A percentile compares a stretch with the other conserved stretches of the same genome.
These are phyloP conservation scores for Cyberlindnera amylophila DNA, from an alignment of 805 yeast species.

Conservation along the genomic window DNA sequence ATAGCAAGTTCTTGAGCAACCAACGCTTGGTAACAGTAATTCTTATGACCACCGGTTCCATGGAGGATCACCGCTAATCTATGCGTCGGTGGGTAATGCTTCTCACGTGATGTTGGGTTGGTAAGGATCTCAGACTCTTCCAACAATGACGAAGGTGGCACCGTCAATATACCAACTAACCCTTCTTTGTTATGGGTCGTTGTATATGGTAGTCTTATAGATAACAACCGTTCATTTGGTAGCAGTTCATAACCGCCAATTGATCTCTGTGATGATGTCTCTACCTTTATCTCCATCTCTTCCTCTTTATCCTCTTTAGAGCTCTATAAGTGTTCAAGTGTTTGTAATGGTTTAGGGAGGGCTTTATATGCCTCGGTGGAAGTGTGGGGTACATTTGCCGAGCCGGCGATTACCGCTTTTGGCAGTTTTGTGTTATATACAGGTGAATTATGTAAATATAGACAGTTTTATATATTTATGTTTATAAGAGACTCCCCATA, in stretches of 20 bases:
- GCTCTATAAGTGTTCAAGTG: too few relatives aligned
- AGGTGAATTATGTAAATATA: too few relatives aligned
- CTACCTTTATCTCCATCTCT: too few relatives aligned
- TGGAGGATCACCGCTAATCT: conserved; percentile 65
- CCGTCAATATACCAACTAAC: conserved; percentile 34
- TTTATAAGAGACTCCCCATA: conserved; percentile 13
- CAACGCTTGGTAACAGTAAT: conserved; percentile 66
- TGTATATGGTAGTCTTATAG: conserved; percentile 23
- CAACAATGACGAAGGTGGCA: conserved; percentile 28
- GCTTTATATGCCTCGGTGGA: too few relatives aligned
- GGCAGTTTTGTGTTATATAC: too few relatives aligned
- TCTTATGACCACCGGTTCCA: conserved; percentile 82
- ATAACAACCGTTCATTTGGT: conserved; percentile 26
- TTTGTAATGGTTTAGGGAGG: too few relatives aligned
- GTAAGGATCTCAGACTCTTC: conserved; percentile 13
- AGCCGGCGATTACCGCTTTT: too few relatives aligned
- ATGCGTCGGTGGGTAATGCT: conserved; percentile 35
- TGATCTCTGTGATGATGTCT: too few relatives aligned
- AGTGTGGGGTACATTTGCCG: too few relatives aligned
- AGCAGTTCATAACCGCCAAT: conserved; percentile 18
- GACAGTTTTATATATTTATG: too few relatives aligned
- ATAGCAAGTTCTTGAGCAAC: conserved; percentile 58
- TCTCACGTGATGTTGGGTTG: conserved; percentile 10
- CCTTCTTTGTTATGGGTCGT: conserved; percentile 29
- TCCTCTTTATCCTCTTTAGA: too few relatives aligned